Percentiles rank a stretch among this genome's conserved stretches.
Conservation (phyloP, 108 stramenopile genomes). For the Fragilariopsis cylindrus region DNA sequence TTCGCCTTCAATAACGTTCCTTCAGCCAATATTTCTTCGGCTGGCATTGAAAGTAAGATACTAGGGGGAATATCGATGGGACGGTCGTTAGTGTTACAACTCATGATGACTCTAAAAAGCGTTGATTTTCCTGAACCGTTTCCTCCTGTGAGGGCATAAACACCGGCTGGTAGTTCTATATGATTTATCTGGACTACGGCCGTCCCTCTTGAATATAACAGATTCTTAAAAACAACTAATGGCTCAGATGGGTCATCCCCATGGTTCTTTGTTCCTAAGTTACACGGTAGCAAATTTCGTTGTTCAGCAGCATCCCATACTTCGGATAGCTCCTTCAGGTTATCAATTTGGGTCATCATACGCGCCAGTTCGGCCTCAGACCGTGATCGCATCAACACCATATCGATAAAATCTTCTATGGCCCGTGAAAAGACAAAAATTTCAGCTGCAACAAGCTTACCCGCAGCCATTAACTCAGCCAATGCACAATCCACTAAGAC, state of each 20-base stretch:
- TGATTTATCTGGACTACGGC: slow-evolving; percentile 71
- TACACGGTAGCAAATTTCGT: slow-evolving; percentile 59
- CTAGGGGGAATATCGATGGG: slow-evolving; percentile 74
- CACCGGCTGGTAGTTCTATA: slow-evolving; percentile 70
- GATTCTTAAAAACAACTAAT: slow-evolving; percentile 56
- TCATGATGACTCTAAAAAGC: slow-evolving; percentile 79
- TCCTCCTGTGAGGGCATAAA: slow-evolving; percentile 75
- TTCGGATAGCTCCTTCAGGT: slow-evolving; percentile 54
- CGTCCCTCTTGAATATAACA: slow-evolving; percentile 75
- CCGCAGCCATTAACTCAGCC: slow-evolving; percentile 73
- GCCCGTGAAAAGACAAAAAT: slow-evolving; percentile 86
- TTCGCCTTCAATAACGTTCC: slow-evolving; percentile 45
- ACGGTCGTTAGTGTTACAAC: slow-evolving; percentile 73
- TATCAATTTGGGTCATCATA: slow-evolving; percentile 79
- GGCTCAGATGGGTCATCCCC: slow-evolving; percentile 13
- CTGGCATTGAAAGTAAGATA: slow-evolving; percentile 65
- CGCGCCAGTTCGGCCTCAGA: slow-evolving; percentile 82
- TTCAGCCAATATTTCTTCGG: slow-evolving; percentile 40
- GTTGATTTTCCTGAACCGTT: slow-evolving; percentile 68
- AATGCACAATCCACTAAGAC: slow-evolving; percentile 86
- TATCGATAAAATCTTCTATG: slow-evolving; percentile 87
- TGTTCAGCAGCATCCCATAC: slow-evolving; percentile 67
- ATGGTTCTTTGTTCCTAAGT: slow-evolving; percentile 25
- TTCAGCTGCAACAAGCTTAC: slow-evolving; percentile 73
- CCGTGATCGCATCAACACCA: slow-evolving; percentile 77